Evolutionary conservation across 2,329 filamentous ascomycete genomes (phyloP), one percentile per base, ranked within the genome.

Genomic region (Ophiosphaerella korrae): DNA sequence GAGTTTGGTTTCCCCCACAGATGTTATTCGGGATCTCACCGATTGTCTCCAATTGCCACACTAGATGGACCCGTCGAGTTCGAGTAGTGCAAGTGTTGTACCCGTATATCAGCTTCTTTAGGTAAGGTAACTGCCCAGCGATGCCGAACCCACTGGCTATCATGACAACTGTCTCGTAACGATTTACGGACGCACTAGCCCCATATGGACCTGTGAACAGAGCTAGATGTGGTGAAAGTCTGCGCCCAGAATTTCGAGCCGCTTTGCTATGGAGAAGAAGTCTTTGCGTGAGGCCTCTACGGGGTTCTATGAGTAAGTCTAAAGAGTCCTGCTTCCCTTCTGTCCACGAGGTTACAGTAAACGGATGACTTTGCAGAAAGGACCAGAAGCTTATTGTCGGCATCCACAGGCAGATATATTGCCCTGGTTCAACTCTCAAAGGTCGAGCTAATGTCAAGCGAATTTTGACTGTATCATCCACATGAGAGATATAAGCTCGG

Each of bases 161-260:
- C 32, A 54, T 50, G 41, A 54, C 39, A 50, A 54, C 43, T 34
- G 51, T 54, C 39, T 54, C 23, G 47, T 50, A 54, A 40, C 47
- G 14, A 14, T 35, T 32, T 11, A 50, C 46, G 35, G 32, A 43
- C 39, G 35, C 43, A 24, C 51, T 54, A 40, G 41, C 34, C 39
- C 51, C 36, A 31, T 54, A 29, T 47, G 29, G 51, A 18, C 51
- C 39, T 21, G 45, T 54, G 45, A 50, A 50, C 7, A 54, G 43
- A 44, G 51, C 51, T 44, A 54, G 47, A 16, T 29, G 16, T 39
- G 47, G 34, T 11, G 23, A 31, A 14, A 41, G 37, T n/a, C 40
- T 31, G 9, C 21, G 21, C 13, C 18, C 18, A n/a, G 16, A 12
- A 13, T 46, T 29, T 21, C 18, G 13, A 21, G 13, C 18, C 13